Percentiles rank a stretch among this genome's conserved stretches.
These are phyloP conservation scores for Mortierella alpina DNA, from an alignment of 192 early-diverging fungal species.

Conservation along the genomic window DNA sequence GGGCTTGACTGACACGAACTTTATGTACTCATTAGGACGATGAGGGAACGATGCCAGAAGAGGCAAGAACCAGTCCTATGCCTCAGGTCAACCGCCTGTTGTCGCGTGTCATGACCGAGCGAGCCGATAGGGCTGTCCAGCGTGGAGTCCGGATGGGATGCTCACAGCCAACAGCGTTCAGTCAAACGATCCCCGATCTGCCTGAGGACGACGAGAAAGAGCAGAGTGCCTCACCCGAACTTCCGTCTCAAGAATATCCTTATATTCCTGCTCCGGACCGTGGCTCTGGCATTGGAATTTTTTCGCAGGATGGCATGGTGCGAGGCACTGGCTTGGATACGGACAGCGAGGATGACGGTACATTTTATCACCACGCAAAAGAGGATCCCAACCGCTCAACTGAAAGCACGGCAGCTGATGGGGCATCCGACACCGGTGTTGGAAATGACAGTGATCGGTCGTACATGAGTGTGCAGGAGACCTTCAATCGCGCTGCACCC, in stretches of 20 bases:
- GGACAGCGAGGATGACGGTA: slow-evolving; percentile 26
- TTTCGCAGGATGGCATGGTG: slow-evolving; percentile 53
- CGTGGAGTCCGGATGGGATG: slow-evolving; percentile 43
- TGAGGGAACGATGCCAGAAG: slow-evolving; percentile 20
- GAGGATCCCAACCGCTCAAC: neutral
- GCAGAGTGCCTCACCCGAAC: slow-evolving; percentile 9
- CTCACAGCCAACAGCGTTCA: slow-evolving; percentile 33
- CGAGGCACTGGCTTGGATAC: slow-evolving; percentile 46
- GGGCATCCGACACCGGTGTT: slow-evolving; percentile 6
- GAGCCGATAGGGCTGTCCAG: slow-evolving; percentile 36
- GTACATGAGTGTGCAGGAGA: slow-evolving; percentile 46
- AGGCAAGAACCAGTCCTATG: slow-evolving; percentile 13
- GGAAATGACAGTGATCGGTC: slow-evolving; percentile 45
- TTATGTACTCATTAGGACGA: slow-evolving; percentile 24
- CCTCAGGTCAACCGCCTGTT: slow-evolving; percentile 15
- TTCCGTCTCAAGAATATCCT: slow-evolving; percentile 11
- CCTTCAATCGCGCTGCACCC: neutral
- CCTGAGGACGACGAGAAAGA: slow-evolving; percentile 26
- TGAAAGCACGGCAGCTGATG: slow-evolving; percentile 2
- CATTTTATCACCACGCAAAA: slow-evolving; percentile 9
- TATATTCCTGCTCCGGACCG: neutral
- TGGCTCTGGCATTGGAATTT: slow-evolving; percentile 44
- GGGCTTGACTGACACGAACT: neutral
- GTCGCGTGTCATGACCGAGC: slow-evolving; percentile 42
- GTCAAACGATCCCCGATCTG: slow-evolving; percentile 35